Evolutionary conservation across 2,329 filamentous ascomycete species (phyloP).

Genomic region (Hypoxylon sp.): DNA sequence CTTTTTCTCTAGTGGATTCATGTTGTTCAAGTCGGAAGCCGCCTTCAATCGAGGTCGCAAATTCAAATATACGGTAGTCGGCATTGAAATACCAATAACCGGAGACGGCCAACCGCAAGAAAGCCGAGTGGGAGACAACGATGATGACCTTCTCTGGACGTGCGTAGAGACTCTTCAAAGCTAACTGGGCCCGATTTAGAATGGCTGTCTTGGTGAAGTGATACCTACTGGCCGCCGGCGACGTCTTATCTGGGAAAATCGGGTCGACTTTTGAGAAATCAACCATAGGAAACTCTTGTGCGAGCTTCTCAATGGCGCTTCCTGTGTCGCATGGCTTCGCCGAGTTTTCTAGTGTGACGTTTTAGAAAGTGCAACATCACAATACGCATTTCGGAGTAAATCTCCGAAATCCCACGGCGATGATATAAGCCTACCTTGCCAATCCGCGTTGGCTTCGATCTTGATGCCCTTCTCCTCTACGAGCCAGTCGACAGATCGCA

Average conservation of each 20-base stretch:
- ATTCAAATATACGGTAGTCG: conserved; percentile 75
- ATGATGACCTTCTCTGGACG: conserved; percentile 73
- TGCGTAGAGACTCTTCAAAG: conserved; percentile 64
- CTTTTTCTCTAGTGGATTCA: conserved; percentile 61
- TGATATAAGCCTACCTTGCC: conserved; percentile 69
- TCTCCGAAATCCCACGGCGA: not conserved
- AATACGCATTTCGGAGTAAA: conserved; percentile 30
- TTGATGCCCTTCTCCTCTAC: conserved; percentile 67
- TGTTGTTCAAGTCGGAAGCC: conserved; percentile 62
- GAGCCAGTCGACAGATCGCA: conserved; percentile 71
- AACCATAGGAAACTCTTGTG: conserved; percentile 66
- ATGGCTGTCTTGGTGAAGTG: conserved; percentile 68
- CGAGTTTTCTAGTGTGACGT: conserved; percentile 64
- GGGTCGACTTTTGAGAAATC: conserved; percentile 72
- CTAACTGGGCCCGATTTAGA: conserved; percentile 67
- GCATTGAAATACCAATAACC: conserved; percentile 72
- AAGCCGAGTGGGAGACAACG: conserved; percentile 76
- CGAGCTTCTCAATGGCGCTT: conserved; percentile 61
- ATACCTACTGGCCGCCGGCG: conserved; percentile 62
- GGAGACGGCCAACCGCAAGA: conserved; percentile 70
- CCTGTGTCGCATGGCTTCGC: conserved; percentile 74
- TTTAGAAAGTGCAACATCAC: conserved; percentile 40
- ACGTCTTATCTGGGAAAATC: conserved; percentile 74
- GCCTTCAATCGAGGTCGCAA: conserved; percentile 54
- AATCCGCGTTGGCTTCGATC: conserved; percentile 71